Evolutionary conservation across 2,329 filamentous ascomycete genomes (phyloP).

Genomic region (Fusarium sp.): DNA sequence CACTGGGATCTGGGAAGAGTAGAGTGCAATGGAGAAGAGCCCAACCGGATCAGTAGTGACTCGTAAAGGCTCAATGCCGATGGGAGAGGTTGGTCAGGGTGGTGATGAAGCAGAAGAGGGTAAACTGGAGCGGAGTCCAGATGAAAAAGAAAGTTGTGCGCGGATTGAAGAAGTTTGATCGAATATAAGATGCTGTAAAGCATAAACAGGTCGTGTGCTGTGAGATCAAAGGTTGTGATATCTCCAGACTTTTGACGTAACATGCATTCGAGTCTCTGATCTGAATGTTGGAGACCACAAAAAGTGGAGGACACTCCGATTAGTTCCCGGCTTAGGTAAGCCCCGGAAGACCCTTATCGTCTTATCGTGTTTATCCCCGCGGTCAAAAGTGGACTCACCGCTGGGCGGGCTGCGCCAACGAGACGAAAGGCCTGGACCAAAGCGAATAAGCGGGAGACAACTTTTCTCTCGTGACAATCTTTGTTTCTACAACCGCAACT

Average conservation of each 20-base stretch:
- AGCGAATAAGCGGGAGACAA: slow-evolving; percentile 45
- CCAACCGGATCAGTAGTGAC: slow-evolving; percentile 61
- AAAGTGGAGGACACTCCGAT: slow-evolving; percentile 33
- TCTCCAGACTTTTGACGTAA: slow-evolving; percentile 47
- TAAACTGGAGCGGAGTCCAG: slow-evolving; percentile 28
- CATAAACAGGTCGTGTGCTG: slow-evolving; percentile 10
- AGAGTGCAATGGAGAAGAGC: slow-evolving; percentile 56
- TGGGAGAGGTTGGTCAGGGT: slow-evolving; percentile 39
- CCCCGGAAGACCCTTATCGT: slow-evolving; percentile 42
- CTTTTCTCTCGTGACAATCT: slow-evolving; percentile 46
- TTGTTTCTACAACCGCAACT: slow-evolving; percentile 33
- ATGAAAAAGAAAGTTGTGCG: slow-evolving; percentile 1
- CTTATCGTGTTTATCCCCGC: slow-evolving; percentile 41
- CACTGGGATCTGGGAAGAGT: slow-evolving; percentile 50
- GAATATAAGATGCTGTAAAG: slow-evolving; percentile 17
- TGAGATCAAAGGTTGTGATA: slow-evolving; percentile 20
- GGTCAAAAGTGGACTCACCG: slow-evolving; percentile 36
- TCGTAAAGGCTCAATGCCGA: slow-evolving; percentile 53
- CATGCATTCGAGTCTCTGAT: slow-evolving; percentile 13
- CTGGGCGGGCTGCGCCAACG: slow-evolving; percentile 15
- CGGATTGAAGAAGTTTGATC: slow-evolving; percentile 9
- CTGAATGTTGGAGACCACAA: slow-evolving; percentile 22
- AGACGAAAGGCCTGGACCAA: slow-evolving; percentile 35
- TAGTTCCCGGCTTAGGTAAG: slow-evolving; percentile 47
- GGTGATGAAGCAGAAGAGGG: slow-evolving; percentile 17